Evolutionary conservation across 2,329 filamentous ascomycete species (phyloP).

Genomic region (Ophiosphaerella herpotricha): DNA sequence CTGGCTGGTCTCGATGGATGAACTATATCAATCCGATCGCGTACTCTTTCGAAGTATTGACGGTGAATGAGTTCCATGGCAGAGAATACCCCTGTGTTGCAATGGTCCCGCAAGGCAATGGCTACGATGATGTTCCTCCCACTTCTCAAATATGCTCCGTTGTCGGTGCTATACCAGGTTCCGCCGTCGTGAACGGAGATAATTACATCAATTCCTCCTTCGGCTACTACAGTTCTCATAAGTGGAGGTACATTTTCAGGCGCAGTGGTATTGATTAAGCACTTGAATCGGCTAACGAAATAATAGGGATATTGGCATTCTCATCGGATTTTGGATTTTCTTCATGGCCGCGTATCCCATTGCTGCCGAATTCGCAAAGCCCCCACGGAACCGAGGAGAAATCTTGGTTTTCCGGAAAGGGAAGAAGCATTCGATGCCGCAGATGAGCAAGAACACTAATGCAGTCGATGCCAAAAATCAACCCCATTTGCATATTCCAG

Average conservation of each 20-base stretch:
- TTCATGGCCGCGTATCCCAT: slow-evolving; percentile 61
- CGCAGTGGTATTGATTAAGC: too few species aligned
- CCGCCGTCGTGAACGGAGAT: slow-evolving; percentile 60
- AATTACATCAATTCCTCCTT: slow-evolving; percentile 59
- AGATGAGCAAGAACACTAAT: background rate
- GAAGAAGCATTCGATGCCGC: slow-evolving; percentile 17
- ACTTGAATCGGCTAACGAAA: too few species aligned
- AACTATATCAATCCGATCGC: slow-evolving; percentile 78
- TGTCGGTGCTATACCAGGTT: slow-evolving; percentile 57
- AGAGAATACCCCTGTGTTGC: slow-evolving; percentile 53
- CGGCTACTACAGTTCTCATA: slow-evolving; percentile 39
- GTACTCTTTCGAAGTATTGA: slow-evolving; percentile 77
- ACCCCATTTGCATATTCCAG: slow-evolving; percentile 12
- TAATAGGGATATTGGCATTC: slow-evolving; percentile 49
- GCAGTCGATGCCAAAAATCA: background rate
- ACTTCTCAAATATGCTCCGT: slow-evolving; percentile 29
- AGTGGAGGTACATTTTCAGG: slow-evolving; percentile 20
- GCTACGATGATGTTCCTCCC: too few species aligned
- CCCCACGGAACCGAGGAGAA: slow-evolving; percentile 56
- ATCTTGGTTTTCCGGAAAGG: slow-evolving; percentile 52
- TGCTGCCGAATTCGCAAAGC: slow-evolving; percentile 62
- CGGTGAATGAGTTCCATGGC: slow-evolving; percentile 68
- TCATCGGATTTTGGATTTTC: slow-evolving; percentile 49
- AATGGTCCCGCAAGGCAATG: too few species aligned
- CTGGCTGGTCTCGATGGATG: slow-evolving; percentile 57